phyloP scores from a whole-genome alignment of 2,329 filamentous ascomycete species.

The Aspergillus puulaauensis region DNA sequence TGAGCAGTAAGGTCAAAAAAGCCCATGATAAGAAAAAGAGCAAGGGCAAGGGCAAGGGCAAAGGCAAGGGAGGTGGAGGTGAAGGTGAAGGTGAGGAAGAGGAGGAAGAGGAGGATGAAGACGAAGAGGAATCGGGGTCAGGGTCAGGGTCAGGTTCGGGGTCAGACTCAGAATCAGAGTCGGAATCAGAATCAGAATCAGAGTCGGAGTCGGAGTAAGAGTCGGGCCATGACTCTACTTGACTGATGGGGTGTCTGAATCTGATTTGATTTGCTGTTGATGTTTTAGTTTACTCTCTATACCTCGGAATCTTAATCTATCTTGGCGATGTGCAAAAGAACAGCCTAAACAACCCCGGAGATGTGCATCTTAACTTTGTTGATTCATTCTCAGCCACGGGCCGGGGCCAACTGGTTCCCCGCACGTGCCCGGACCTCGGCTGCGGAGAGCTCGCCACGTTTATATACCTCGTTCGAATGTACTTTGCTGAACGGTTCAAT shows the following conservation, averaged over 20 bases:
- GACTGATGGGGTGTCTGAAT: neutral
- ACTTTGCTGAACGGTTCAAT: neutral
- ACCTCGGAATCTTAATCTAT: neutral
- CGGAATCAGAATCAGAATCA: no score
- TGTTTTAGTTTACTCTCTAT: no score
- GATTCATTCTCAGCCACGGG: no score
- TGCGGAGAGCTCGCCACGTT: slow-evolving; percentile 9
- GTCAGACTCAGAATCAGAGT: no score
- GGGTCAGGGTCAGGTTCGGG: no score
- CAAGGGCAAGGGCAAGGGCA: slow-evolving; percentile 20
- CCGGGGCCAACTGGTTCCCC: slow-evolving; percentile 13
- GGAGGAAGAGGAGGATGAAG: no score
- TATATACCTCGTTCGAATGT: neutral
- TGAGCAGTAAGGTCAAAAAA: slow-evolving; percentile 41
- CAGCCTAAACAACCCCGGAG: neutral
- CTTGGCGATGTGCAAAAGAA: neutral
- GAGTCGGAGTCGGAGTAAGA: slow-evolving; percentile 11
- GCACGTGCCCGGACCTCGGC: slow-evolving; percentile 26
- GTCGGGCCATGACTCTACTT: slow-evolving; percentile 22
- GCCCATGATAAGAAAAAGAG: slow-evolving; percentile 44
- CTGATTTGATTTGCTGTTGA: no score
- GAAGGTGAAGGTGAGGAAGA: no score
- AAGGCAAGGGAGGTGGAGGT: slow-evolving; percentile 23
- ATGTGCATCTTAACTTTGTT: no score
- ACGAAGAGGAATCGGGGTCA: no score